A percentile compares a stretch with the other conserved stretches of the same genome.
phyloP scores from a whole-genome alignment of 2,329 filamentous ascomycete species.

The Trichophaea hybrida region DNA sequence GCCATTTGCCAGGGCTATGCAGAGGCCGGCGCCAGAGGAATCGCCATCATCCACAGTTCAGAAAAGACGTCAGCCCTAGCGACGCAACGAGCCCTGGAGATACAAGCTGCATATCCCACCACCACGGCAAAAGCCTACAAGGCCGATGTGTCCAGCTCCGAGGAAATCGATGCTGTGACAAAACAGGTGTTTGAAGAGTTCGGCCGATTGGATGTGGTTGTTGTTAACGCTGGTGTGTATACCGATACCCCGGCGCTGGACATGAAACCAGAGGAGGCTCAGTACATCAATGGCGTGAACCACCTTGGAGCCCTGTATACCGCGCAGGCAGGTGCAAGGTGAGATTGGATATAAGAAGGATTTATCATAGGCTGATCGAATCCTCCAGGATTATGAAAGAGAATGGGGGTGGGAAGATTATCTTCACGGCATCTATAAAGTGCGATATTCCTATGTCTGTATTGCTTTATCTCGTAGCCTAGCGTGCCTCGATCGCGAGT shows the following conservation, averaged over 20 bases:
- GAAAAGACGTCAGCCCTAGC: constrained; percentile 15
- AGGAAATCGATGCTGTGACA: constrained; percentile 28
- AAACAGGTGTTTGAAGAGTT: constrained; percentile 29
- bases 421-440: constrained; percentile 31
- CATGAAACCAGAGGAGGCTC: constrained; percentile 28
- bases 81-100: constrained; percentile 11
- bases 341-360: background rate
- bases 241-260: constrained; percentile 30
- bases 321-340: constrained; percentile 28
- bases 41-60: constrained; percentile 21
- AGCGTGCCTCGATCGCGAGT: too few species aligned
- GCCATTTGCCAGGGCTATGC: constrained; percentile 19
- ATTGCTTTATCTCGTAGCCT: too few species aligned
- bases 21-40: constrained; percentile 14
- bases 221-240: constrained; percentile 31
- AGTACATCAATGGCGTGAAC: constrained; percentile 28
- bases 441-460: background rate
- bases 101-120: constrained; percentile 12
- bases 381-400: constrained; percentile 29
- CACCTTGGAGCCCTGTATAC: constrained; percentile 31
- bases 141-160: constrained; percentile 15
- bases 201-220: constrained; percentile 30
- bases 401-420: constrained; percentile 30
- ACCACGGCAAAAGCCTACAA: constrained; percentile 15
- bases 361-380: background rate